Conservation (phyloP, 257 asterid species). For the Solanum clarkiae region DNA sequence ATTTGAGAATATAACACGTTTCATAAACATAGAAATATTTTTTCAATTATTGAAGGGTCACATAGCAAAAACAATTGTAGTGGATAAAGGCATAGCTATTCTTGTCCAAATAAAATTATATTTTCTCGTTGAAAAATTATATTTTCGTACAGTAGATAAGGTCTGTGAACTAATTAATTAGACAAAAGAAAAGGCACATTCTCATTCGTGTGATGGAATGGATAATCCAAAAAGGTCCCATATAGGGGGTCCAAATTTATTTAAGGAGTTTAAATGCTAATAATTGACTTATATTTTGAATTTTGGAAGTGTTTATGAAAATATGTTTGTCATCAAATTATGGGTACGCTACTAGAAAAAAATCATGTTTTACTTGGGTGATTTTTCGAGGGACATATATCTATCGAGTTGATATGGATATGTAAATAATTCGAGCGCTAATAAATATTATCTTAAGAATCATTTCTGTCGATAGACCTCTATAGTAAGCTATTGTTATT, state of each 20-base stretch:
- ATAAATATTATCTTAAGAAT: too few species aligned
- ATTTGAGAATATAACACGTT: too few species aligned
- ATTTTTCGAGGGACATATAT: background rate
- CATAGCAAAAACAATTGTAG: too few species aligned
- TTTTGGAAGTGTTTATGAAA: background rate
- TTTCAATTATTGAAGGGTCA: too few species aligned
- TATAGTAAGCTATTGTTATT: accelerated
- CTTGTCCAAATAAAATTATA: too few species aligned
- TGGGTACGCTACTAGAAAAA: background rate
- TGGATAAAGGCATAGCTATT: too few species aligned
- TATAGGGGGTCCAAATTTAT: background rate
- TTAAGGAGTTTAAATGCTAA: background rate
- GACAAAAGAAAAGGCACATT: background rate
- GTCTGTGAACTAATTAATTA: too few species aligned
- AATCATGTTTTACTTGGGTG: background rate
- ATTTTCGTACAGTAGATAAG: too few species aligned
- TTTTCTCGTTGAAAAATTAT: too few species aligned
- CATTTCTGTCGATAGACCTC: accelerated
- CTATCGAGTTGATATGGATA: background rate
- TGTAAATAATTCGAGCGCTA: background rate
- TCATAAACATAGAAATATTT: too few species aligned
- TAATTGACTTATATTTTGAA: background rate
- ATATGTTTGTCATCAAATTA: background rate
- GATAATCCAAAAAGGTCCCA: background rate
- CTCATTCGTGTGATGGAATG: background rate